Conservation (phyloP, 441 rosid species). For the Kokia cookei region DNA sequence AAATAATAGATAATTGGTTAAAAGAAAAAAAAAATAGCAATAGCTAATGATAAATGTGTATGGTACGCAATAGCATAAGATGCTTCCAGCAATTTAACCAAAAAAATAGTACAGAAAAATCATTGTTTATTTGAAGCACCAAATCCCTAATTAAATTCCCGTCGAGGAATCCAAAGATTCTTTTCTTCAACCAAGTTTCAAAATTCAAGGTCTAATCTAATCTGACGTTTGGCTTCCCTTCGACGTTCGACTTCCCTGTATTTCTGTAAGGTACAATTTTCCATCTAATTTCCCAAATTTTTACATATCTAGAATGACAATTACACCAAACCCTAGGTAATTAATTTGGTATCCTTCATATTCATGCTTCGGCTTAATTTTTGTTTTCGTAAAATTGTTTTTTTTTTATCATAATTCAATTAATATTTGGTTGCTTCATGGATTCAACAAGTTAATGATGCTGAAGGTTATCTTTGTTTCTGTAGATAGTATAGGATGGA, state of each 20-base stretch:
- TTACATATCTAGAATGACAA: not conserved
- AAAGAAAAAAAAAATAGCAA: too few relatives aligned
- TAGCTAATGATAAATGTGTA: too few relatives aligned
- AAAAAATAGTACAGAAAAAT: not conserved
- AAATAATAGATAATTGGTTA: not conserved
- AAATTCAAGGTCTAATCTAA: not conserved
- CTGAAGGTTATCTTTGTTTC: not conserved
- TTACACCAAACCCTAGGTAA: not conserved
- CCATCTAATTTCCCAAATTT: not conserved
- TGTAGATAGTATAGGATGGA: slow-evolving; percentile 34
- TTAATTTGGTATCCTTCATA: not conserved
- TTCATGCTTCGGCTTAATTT: not conserved
- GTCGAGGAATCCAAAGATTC: slow-evolving; percentile 4
- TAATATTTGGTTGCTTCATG: not conserved
- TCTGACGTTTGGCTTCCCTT: not conserved
- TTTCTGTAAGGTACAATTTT: slow-evolving; percentile 1
- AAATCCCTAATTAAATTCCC: not conserved
- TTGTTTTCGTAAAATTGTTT: not conserved
- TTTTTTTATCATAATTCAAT: not conserved
- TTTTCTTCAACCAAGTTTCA: not conserved
- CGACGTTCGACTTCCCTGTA: not conserved
- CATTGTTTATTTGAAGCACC: not conserved
- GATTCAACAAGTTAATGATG: not conserved
- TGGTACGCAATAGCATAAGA: too few relatives aligned
- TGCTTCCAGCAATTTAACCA: not conserved